A percentile compares a stretch with the other conserved stretches of the same genome.
Conservation (phyloP, 139 green algal species). For the Picochlorum sp. region DNA sequence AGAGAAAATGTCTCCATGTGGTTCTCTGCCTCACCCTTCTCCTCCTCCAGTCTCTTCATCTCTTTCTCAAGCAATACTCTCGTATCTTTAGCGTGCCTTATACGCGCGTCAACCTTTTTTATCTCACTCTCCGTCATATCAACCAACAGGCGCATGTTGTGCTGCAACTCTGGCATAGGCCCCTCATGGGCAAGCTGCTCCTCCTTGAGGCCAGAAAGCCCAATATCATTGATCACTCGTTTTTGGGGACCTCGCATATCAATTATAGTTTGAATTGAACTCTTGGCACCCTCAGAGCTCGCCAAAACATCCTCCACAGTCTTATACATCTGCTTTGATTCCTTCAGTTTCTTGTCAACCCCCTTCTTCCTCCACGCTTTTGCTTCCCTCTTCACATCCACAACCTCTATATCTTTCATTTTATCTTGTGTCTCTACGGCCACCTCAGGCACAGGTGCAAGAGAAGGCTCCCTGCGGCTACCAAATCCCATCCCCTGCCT, state of each 20-base stretch:
- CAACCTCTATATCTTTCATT: slow-evolving; percentile 4
- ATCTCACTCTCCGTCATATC: slow-evolving; percentile 85
- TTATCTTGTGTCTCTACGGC: slow-evolving; percentile 4
- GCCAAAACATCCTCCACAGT: slow-evolving; percentile 78
- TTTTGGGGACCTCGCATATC: slow-evolving; percentile 87
- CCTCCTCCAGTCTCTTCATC: neutral
- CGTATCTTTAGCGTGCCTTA: slow-evolving; percentile 6
- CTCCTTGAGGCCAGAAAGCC: slow-evolving; percentile 61
- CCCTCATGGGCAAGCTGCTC: slow-evolving; percentile 10
- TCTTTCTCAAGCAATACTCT: neutral
- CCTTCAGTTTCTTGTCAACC: slow-evolving; percentile 12
- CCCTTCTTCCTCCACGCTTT: slow-evolving; percentile 57
- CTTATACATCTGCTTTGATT: slow-evolving; percentile 49
- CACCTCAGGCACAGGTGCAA: slow-evolving; percentile 18
- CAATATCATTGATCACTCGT: slow-evolving; percentile 82
- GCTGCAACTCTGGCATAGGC: slow-evolving; percentile 93
- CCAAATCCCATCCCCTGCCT: slow-evolving; percentile 90
- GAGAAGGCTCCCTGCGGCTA: slow-evolving; percentile 43
- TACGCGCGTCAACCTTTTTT: slow-evolving; percentile 18
- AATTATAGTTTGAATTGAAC: slow-evolving; percentile 50
- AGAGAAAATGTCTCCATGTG: neutral
- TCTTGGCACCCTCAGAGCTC: slow-evolving; percentile 1
- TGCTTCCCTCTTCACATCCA: neutral
- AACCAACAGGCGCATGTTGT: slow-evolving; percentile 94
- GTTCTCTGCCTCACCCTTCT: neutral